Conservation (phyloP, 2,329 filamentous ascomycete species). For the Byssoonygena ceratinophila region DNA sequence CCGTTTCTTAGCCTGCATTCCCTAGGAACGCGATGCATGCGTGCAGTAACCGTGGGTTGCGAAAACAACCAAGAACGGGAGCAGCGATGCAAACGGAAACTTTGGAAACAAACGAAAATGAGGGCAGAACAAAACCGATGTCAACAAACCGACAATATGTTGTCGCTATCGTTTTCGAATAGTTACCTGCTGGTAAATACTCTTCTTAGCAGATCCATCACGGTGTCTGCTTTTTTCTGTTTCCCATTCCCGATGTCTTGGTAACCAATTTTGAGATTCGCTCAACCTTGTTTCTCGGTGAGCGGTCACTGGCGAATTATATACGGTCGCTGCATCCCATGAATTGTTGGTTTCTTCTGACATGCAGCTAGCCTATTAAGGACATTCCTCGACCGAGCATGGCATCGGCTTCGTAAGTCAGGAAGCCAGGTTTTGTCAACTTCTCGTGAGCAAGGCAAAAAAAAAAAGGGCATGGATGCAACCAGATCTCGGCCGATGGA, state of each 20-base stretch:
- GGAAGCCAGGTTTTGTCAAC: background rate
- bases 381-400: background rate
- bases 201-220: no score
- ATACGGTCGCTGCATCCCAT: background rate
- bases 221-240: background rate
- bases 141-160: background rate
- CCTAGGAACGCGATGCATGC: no score
- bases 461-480: background rate
- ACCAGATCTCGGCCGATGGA: background rate
- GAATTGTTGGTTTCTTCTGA: conserved; percentile 2
- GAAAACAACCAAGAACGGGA: background rate
- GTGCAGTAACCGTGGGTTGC: no score
- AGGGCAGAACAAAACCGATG: background rate
- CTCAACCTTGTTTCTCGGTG: background rate
- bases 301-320: background rate
- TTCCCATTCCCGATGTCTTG: background rate
- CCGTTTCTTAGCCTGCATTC: background rate
- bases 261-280: background rate
- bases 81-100: background rate
- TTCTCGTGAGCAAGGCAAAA: background rate
- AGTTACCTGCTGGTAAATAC: no score
- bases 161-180: background rate
- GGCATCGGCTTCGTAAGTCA: background rate
- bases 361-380: background rate
- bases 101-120: background rate